phyloP scores from a whole-genome alignment of 2,329 filamentous ascomycete species.

The Pseudogymnoascus sp. region DNA sequence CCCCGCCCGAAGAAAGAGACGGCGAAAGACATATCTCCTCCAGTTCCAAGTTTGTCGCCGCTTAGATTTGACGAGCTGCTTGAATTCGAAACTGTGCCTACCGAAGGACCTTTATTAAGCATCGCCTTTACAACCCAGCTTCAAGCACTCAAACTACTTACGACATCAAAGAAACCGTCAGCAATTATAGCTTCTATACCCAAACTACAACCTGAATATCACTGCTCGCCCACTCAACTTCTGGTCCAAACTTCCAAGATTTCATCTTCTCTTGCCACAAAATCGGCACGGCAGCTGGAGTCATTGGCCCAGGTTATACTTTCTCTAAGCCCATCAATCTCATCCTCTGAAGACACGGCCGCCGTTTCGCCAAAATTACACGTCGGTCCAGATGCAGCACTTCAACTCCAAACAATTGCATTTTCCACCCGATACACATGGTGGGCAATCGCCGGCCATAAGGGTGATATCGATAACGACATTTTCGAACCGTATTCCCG shows the following conservation, averaged over 20 bases:
- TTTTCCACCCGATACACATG: constrained; percentile 56
- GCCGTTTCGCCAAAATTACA: constrained; percentile 49
- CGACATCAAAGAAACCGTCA: constrained; percentile 52
- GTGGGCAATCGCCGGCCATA: constrained; percentile 58
- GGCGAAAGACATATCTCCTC: constrained; percentile 23
- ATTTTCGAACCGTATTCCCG: constrained; percentile 58
- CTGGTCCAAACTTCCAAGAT: constrained; percentile 38
- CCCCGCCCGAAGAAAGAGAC: constrained; percentile 22
- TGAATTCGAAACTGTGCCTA: constrained; percentile 47
- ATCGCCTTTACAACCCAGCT: constrained; percentile 60
- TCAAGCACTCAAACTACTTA: constrained; percentile 58
- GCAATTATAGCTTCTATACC: constrained; percentile 53
- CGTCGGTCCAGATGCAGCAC: constrained; percentile 49
- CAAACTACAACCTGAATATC: constrained; percentile 46
- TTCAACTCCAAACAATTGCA: constrained; percentile 59
- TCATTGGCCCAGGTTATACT: constrained; percentile 59
- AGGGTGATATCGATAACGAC: constrained; percentile 56
- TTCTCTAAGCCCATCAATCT: constrained; percentile 61
- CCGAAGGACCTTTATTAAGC: constrained; percentile 40
- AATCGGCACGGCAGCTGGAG: constrained; percentile 60
- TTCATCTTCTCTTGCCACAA: constrained; percentile 43
- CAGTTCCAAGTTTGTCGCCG: constrained; percentile 33
- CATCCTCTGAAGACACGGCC: constrained; percentile 52
- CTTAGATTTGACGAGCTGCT: constrained; percentile 53
- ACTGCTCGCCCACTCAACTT: constrained; percentile 53